Percentiles rank a stretch among this genome's conserved stretches.
These are phyloP conservation scores for Diaporthe sp. DNA, from an alignment of 2,329 filamentous ascomycete species.

Conservation along the genomic window DNA sequence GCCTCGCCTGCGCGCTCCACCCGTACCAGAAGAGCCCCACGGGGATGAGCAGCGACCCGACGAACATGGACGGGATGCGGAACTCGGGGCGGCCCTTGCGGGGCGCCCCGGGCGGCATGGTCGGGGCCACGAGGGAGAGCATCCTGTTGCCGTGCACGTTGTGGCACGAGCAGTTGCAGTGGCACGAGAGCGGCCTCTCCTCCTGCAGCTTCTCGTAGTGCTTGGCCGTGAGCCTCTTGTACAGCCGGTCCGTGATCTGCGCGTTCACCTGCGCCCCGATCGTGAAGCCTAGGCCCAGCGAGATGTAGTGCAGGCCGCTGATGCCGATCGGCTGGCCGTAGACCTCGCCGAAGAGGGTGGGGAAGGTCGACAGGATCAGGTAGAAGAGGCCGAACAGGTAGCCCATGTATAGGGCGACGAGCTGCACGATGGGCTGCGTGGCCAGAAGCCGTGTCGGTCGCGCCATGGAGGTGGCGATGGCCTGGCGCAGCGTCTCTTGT, in stretches of 20 bases:
- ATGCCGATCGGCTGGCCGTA: conserved; percentile 52
- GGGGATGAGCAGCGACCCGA: conserved; percentile 60
- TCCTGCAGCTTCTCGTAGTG: conserved; percentile 47
- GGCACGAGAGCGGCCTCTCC: neutral
- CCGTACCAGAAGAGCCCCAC: conserved; percentile 60
- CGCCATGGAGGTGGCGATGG: conserved; percentile 37
- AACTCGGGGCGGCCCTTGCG: conserved; percentile 55
- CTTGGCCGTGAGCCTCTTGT: conserved; percentile 56
- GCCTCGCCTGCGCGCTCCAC: conserved; percentile 58
- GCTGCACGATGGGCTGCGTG: conserved; percentile 66
- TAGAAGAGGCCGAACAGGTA: conserved; percentile 67
- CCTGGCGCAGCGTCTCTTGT: conserved; percentile 45
- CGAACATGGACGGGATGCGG: conserved; percentile 66
- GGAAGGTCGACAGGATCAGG: conserved; percentile 66
- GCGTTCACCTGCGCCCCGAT: conserved; percentile 56
- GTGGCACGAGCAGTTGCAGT: conserved; percentile 1
- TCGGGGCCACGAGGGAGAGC: neutral
- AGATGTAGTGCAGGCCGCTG: conserved; percentile 55
- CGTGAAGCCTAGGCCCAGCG: conserved; percentile 52
- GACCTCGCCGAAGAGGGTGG: conserved; percentile 56
- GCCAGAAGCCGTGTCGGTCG: conserved; percentile 57
- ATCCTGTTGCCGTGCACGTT: neutral
- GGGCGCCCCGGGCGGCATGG: neutral
- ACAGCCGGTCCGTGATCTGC: conserved; percentile 60
- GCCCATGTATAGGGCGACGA: conserved; percentile 63